Percentiles rank a stretch among this genome's conserved stretches.
Conservation (phyloP, 2,329 filamentous ascomycete species). For the Epichloe sylvatica region DNA sequence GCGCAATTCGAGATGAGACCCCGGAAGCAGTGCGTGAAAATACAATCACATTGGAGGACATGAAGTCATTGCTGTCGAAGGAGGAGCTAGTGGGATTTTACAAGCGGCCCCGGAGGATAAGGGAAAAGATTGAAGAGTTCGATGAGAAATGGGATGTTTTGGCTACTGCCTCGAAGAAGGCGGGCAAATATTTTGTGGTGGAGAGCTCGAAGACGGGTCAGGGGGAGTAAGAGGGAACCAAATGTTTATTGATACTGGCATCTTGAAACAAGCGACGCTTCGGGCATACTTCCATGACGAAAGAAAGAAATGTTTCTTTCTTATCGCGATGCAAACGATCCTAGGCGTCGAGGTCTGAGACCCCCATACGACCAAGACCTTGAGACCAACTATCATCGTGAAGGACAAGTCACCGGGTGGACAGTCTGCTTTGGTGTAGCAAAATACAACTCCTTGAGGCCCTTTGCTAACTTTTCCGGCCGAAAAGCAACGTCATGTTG, state of each 20-base stretch:
- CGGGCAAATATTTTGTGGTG: slow-evolving; percentile 66
- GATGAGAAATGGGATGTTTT: slow-evolving; percentile 59
- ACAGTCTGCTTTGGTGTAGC: too few relatives aligned
- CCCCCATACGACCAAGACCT: too few relatives aligned
- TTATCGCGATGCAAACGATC: too few relatives aligned
- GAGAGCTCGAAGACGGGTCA: slow-evolving; percentile 37
- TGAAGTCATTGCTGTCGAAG: slow-evolving; percentile 40
- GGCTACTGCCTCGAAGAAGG: slow-evolving; percentile 48
- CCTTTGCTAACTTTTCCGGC: too few relatives aligned
- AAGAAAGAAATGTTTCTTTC: too few relatives aligned
- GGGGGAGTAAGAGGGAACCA: slow-evolving; percentile 3
- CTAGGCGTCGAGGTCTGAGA: too few relatives aligned
- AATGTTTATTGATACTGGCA: background rate
- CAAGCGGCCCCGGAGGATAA: slow-evolving; percentile 27
- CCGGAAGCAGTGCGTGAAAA: slow-evolving; percentile 43
- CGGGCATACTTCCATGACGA: background rate
- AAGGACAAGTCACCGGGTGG: too few relatives aligned
- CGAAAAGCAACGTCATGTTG: too few relatives aligned
- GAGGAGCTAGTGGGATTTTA: slow-evolving; percentile 50
- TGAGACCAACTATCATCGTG: too few relatives aligned
- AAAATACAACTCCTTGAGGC: too few relatives aligned
- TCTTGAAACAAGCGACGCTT: background rate
- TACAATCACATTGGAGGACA: slow-evolving; percentile 42
- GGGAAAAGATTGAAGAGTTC: slow-evolving; percentile 21
- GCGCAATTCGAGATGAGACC: slow-evolving; percentile 72